Base-by-base conservation (phyloP, 257 asterid species). In the Datura wrightii region DNA sequence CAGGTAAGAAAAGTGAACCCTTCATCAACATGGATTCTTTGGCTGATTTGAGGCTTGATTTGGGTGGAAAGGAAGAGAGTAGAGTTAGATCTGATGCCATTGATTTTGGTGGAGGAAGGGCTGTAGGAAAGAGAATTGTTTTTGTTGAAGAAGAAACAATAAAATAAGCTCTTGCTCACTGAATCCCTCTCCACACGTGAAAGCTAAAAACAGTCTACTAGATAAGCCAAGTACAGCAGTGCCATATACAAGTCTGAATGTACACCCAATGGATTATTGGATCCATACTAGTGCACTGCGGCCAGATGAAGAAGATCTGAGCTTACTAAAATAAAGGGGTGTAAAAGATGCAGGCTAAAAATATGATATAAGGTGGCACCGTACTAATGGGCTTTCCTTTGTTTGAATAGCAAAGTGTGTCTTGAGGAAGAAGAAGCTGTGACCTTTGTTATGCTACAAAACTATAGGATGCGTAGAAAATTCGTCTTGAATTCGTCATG, bases 21-120 rank as follows among this genome's bases (percentile, higher is more conserved):
- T 48, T 48, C 42, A 48, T 74, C 24, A 11, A 19, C 62, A 76
- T 50, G 82, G 46, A 13, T 31, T 76, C n/a, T 24, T 76, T 3
- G 46, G 62, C 15, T 50, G 82, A 76, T 50, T 50, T 50, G 46
- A 76, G 46, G 62, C 46, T 50, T 76, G 82, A 76, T 76, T 15
- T 76, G 13, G 46, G 31, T 76, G 19, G 46, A 31, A 50, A 65
- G 44, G 44, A 6, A 31, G 71, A 31, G 42, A 63, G 10, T 63
- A n/a, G 71, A 63, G 71, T 63, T 34, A 34, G 42, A 10, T 15
- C 4, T 11, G 18, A 63, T 63, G n/a, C 18, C 71, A 63, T 63
- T 63, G 41, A 11, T 63, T 63, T 18, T 63, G 71, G 0, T 10
- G 71, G 71, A 63, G 42, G 10, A 63, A 34, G 71, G 10, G 18